phyloP scores from a whole-genome alignment of 495 filamentous ascomycete genomes.

The Hapsidospora chrysogenum region DNA sequence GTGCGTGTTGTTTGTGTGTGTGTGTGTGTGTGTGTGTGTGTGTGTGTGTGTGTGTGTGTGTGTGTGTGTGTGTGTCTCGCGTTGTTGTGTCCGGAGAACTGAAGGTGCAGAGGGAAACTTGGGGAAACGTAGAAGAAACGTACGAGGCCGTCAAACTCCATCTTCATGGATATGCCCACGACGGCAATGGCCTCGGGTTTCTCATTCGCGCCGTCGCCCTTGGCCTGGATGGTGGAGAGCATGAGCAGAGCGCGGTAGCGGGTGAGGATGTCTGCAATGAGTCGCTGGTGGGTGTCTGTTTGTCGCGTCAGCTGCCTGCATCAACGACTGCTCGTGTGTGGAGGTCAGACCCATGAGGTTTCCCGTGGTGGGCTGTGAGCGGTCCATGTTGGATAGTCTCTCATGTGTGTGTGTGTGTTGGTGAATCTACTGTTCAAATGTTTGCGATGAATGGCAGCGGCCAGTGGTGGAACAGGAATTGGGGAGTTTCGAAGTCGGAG shows the following conservation, averaged over 20 bases:
- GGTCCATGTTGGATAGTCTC: background rate
- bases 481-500: no score
- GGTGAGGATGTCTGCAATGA: slow-evolving; percentile 13
- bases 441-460: no score
- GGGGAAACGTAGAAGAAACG: slow-evolving; percentile 1
- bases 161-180: slow-evolving; percentile 14
- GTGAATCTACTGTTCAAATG: no score
- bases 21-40: no score
- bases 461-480: no score
- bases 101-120: no score
- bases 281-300: slow-evolving; percentile 3
- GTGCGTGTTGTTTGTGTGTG: no score
- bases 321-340: background rate
- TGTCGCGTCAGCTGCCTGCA: background rate
- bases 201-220: slow-evolving; percentile 4
- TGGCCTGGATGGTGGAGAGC: slow-evolving; percentile 8
- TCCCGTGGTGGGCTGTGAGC: background rate
- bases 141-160: slow-evolving; percentile 12
- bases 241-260: slow-evolving; percentile 14
- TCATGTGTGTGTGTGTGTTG: no score
- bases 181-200: slow-evolving; percentile 9
- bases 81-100: no score
- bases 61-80: no score
- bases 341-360: background rate
- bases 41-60: no score